Base-by-base conservation (phyloP, 176 grass and related monocot species). In the Oryza punctata region DNA sequence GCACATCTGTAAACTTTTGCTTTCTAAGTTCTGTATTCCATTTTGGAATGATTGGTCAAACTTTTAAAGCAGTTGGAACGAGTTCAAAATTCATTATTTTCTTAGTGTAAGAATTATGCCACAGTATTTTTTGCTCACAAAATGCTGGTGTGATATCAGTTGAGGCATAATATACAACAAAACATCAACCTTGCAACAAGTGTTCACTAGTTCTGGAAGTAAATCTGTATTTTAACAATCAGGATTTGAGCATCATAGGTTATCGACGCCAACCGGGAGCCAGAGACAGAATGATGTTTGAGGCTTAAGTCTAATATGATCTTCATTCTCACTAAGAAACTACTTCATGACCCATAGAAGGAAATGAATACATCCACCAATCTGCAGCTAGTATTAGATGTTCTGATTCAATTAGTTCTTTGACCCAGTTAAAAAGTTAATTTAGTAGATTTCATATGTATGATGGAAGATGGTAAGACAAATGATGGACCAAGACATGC, bases 401-500 rank as follows among this genome's bases (percentile, higher is more conserved):
- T 43, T 69, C 26, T 18, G 4, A 61, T 67, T 23, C 21, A 18
- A 70, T 70, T 70, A 40, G 32, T 64, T 71, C 26, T 32, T 60
- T 33, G 13, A 49, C 19, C 13, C 6, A 64, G 1, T 24, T 52
- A 35, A 35, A n/a, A 35, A 7, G 4, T 27, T 13, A 16, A 18
- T n/a, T 28, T 70, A 19, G 7, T 82, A 44, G 23, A 30, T 72
- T 44, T 43, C 29, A 61, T 30, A 82, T 3, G 1, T 25, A 40
- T 16, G 8, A 57, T 41, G 23, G 63, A 57, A 44, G 45, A 21
- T 57, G 72, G 35, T 10, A 50, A 60, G 32, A 5, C 21, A 69
- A 69, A 29, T 27, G 67, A 69, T 81, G 38, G 57, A 35, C 54
- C 23, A 1, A 46, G 49, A 78, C 67, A 78, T 69, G 21, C 49